Conservation (phyloP, 345 rosid species). For the Murraya koenigii region DNA sequence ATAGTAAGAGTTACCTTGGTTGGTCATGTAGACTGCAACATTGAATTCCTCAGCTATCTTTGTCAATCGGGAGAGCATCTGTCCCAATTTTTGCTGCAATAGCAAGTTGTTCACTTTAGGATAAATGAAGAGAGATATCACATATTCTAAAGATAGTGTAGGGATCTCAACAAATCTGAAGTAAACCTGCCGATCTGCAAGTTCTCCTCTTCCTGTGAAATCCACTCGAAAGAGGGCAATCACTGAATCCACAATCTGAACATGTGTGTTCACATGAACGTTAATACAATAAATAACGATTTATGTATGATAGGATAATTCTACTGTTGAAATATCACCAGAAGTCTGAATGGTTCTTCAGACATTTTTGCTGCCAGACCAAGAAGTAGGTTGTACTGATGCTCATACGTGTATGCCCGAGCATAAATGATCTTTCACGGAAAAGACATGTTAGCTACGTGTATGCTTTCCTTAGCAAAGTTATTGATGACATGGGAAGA, state of each 20-base stretch:
- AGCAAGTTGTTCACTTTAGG: conserved; percentile 12
- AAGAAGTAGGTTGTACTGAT: conserved; percentile 84
- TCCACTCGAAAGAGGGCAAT: conserved; percentile 85
- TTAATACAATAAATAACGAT: conserved; percentile 12
- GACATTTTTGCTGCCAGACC: conserved; percentile 96
- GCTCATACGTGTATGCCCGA: conserved; percentile 85
- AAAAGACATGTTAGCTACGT: conserved; percentile 4
- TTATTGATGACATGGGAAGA: background rate
- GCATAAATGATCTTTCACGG: conserved; percentile 79
- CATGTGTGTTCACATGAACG: conserved; percentile 9
- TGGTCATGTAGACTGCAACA: conserved; percentile 90
- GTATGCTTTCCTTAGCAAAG: background rate
- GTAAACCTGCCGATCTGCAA: conserved; percentile 80
- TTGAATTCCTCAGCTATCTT: conserved; percentile 95
- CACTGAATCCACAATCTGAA: conserved; percentile 79
- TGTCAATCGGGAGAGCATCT: conserved; percentile 76
- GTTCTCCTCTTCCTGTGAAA: conserved; percentile 91
- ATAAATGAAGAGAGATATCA: background rate
- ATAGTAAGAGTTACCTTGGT: conserved; percentile 53
- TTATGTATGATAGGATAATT: background rate
- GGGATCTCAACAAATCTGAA: conserved; percentile 2
- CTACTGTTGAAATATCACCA: conserved; percentile 38
- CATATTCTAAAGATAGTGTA: background rate
- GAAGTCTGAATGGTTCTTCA: conserved; percentile 81
- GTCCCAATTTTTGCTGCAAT: conserved; percentile 90